Percentiles rank a stretch among this genome's conserved stretches.
Evolutionary conservation across 2,329 filamentous ascomycete genomes (phyloP).

Genomic region (Sporothrix sp.): DNA sequence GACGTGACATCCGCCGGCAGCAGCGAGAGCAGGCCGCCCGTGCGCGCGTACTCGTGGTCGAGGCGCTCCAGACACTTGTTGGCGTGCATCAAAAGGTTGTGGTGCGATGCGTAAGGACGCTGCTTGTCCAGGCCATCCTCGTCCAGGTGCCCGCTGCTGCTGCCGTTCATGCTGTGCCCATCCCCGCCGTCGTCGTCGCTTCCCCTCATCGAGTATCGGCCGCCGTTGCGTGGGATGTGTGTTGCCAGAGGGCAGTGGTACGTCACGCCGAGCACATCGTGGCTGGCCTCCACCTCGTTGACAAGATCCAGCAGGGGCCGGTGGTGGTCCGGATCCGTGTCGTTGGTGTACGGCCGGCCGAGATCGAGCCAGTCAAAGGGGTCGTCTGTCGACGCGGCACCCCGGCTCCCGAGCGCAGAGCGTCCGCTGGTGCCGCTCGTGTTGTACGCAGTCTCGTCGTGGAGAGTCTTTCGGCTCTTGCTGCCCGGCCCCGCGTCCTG

Average conservation of each 20-base stretch:
- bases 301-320: conserved; percentile 36
- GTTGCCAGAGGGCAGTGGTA: conserved; percentile 38
- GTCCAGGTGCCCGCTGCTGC: no score
- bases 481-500: not conserved
- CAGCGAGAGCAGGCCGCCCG: conserved; percentile 46
- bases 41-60: conserved; percentile 47
- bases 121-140: not conserved
- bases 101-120: conserved; percentile 36
- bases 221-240: conserved; percentile 18
- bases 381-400: conserved; percentile 23
- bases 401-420: not conserved
- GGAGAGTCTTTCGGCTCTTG: not conserved
- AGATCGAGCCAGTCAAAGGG: conserved; percentile 52
- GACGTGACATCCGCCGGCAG: conserved; percentile 31
- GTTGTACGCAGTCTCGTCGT: not conserved
- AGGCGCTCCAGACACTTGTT: conserved; percentile 50
- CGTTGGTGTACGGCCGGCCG: conserved; percentile 36
- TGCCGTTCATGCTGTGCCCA: no score
- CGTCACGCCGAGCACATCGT: conserved; percentile 31
- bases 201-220: conserved; percentile 18
- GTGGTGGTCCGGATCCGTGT: conserved; percentile 35
- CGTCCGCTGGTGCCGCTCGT: not conserved
- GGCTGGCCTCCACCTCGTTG: conserved; percentile 36
- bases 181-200: not conserved
- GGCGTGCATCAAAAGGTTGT: conserved; percentile 45